phyloP scores from a whole-genome alignment of 2,329 filamentous ascomycete genomes.

The Coleophoma crateriformis region DNA sequence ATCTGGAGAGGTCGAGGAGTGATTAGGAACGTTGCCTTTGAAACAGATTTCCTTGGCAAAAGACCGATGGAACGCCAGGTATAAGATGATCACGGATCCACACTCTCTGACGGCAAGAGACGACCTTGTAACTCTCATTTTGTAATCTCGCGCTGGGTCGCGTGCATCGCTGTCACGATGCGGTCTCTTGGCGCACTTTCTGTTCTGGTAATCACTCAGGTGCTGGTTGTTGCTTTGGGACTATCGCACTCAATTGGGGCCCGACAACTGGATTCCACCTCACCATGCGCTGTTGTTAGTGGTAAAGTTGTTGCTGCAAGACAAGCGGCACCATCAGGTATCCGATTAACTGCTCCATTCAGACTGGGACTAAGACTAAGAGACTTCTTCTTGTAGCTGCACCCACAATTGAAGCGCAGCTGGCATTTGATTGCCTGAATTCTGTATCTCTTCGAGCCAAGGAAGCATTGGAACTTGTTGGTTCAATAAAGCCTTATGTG shows the following conservation, averaged over 20 bases:
- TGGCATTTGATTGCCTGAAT: constrained; percentile 35
- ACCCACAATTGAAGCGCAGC: constrained; percentile 29
- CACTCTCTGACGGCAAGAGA: too few relatives aligned
- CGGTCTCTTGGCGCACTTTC: not conserved
- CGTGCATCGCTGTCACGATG: not conserved
- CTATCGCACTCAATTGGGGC: not conserved
- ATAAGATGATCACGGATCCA: too few relatives aligned
- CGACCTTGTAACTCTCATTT: too few relatives aligned
- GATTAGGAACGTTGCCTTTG: too few relatives aligned
- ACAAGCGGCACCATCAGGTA: not conserved
- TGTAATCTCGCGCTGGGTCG: too few relatives aligned
- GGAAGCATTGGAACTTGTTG: constrained; percentile 32
- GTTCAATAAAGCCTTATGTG: constrained; percentile 33
- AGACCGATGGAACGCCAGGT: too few relatives aligned
- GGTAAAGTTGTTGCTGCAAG: not conserved
- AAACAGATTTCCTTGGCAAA: too few relatives aligned
- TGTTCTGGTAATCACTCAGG: not conserved
- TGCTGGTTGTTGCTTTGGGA: not conserved
- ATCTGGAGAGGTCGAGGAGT: too few relatives aligned
- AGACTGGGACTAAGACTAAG: not conserved
- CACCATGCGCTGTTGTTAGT: not conserved
- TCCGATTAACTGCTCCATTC: not conserved
- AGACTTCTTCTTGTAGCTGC: constrained; percentile 13
- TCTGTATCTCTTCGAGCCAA: constrained; percentile 34
- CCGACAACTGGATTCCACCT: not conserved